phyloP scores from a whole-genome alignment of 768 basidiomycete genomes.

The Tylopilus plumbeoviolaceoides region DNA sequence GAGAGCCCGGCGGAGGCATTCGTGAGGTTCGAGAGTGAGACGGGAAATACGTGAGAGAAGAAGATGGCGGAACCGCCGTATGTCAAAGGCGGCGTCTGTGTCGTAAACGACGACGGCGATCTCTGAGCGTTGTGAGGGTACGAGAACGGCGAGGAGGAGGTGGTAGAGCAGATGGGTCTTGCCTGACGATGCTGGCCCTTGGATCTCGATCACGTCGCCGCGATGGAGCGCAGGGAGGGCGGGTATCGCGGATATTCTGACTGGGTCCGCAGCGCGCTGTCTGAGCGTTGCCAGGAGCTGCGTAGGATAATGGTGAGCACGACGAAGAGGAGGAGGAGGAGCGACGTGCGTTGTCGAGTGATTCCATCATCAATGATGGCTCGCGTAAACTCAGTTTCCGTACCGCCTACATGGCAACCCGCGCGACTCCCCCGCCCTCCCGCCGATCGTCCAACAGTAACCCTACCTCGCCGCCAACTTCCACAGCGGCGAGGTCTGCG shows the following conservation, averaged over 20 bases:
- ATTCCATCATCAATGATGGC: conserved; percentile 24
- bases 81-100: conserved; percentile 62
- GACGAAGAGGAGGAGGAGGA: background rate
- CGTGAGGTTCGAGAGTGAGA: conserved; percentile 21
- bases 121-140: conserved; percentile 44
- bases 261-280: conserved; percentile 32
- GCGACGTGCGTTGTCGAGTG: conserved; percentile 32
- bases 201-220: conserved; percentile 72
- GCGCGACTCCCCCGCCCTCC: conserved; percentile 41
- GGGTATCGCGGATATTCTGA: conserved; percentile 4
- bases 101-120: conserved; percentile 69
- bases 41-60: conserved; percentile 44
- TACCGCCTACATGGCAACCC: conserved; percentile 32
- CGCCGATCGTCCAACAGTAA: conserved; percentile 43
- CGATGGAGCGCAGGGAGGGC: conserved; percentile 33
- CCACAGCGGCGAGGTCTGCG: conserved; percentile 40
- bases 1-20: conserved; percentile 40
- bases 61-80: conserved; percentile 49
- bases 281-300: conserved; percentile 45
- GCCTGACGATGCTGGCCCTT: conserved; percentile 69
- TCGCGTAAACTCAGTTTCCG: conserved; percentile 25
- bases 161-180: conserved; percentile 78
- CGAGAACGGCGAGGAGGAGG: conserved; percentile 54
- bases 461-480: conserved; percentile 38
- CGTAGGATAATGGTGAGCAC: conserved; percentile 1